A percentile compares a stretch with the other conserved stretches of the same genome.
phyloP scores from a whole-genome alignment of 495 filamentous ascomycete species.

The Daldinia childiae region DNA sequence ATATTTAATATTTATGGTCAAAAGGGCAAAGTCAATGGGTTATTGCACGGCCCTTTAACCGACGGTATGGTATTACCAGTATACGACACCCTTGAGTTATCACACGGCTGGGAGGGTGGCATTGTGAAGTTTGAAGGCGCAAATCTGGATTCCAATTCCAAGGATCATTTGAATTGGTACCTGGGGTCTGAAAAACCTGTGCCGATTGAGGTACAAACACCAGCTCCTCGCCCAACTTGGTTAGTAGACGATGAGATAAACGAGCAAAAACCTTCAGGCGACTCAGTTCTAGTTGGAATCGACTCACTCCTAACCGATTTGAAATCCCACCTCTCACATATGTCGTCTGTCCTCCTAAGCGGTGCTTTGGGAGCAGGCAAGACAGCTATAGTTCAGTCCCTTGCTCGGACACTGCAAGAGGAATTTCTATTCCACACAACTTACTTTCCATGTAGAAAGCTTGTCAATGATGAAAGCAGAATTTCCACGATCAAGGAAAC shows the following conservation, averaged over 20 bases:
- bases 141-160: conserved; percentile 57
- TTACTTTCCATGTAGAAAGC: conserved; percentile 83
- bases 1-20: conserved; percentile 65
- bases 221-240: conserved; percentile 69
- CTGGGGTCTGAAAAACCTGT: conserved; percentile 77
- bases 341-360: conserved; percentile 87
- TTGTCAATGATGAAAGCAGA: conserved; percentile 87
- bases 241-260: conserved; percentile 56
- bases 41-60: conserved; percentile 88
- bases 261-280: conserved; percentile 61
- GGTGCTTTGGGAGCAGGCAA: conserved; percentile 92
- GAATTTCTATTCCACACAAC: conserved; percentile 77
- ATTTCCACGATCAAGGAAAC: conserved; percentile 91
- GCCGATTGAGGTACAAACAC: conserved; percentile 74
- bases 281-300: conserved; percentile 82
- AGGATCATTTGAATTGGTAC: conserved; percentile 72
- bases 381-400: conserved; percentile 69
- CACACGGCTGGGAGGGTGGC: conserved; percentile 74
- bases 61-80: conserved; percentile 80
- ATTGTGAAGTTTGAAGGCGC: conserved; percentile 76
- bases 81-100: conserved; percentile 50
- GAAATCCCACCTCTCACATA: conserved; percentile 75
- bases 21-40: conserved; percentile 60
- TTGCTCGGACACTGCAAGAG: conserved; percentile 72
- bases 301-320: conserved; percentile 77